Evolutionary conservation across 1,139 yeast species (phyloP), one percentile per base, ranked within the genome.

Genomic region (Debaryomyces singareniensis): DNA sequence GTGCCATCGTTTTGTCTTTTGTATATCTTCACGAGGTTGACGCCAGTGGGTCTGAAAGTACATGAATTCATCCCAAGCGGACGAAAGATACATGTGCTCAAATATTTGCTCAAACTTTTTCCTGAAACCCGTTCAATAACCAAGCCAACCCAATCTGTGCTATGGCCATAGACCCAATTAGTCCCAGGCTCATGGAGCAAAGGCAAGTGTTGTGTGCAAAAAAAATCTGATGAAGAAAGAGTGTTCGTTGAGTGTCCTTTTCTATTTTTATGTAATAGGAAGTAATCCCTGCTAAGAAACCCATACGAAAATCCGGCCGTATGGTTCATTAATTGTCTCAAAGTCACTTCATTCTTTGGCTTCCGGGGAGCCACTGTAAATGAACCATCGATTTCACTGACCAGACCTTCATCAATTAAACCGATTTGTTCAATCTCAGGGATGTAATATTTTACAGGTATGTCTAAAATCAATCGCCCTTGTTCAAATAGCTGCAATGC

Each of bases 151-250:
- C 78, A 70, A 41, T 75, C 81, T 22, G 61, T 52, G 30, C 64
- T 59, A 30, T 61, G 61, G 12, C 81, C 80, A 44, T 75, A 75
- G 30, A 49, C 45, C 68, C 74, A 75, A 6, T 49, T 41, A 1
- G 70, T 48, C 2, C 80, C 80, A 2, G 81, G 81, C 41, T 75
- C 78, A 34, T 56, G 60, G 3, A 61, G 35, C 29, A 75, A 54
- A 0, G 79, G 79, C 31, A 49, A 49, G 35, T 54, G 49, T 3
- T 48, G 44, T 25, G 52, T 48, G 25, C 48, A 36, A 36, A 61
- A 62, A 20, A 51, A 47, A 13, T 47, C 51, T 32, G 35, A 34
- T 4, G 53, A 40, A 2, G 68, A 63, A n/a, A n/a, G n/a, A n/a
- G n/a, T n/a, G 12, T 45, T 40, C 10, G 49, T 29, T 1, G 49